These are phyloP conservation scores for Oxalis stricta DNA, from an alignment of 441 rosid species.

Conservation along the genomic window DNA sequence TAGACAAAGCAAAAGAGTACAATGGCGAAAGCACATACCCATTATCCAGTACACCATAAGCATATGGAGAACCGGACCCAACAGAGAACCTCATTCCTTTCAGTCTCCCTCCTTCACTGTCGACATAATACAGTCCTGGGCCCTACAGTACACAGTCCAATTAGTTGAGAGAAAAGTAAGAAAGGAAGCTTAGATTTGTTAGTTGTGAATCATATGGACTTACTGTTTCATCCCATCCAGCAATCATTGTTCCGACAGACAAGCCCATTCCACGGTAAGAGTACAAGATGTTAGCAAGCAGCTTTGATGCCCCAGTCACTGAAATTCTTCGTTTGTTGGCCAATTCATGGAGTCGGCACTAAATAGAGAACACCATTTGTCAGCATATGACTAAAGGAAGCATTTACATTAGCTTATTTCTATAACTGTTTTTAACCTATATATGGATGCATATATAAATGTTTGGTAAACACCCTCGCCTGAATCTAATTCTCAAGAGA, in stretches of 20 bases:
- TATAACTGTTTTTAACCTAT: too few species aligned
- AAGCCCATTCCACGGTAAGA: slow-evolving; percentile 98
- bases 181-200: not conserved
- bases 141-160: slow-evolving; percentile 36
- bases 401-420: not conserved
- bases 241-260: slow-evolving; percentile 97
- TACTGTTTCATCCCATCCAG: slow-evolving; percentile 99
- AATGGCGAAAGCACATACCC: slow-evolving; percentile 41
- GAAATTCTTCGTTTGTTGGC: slow-evolving; percentile 97
- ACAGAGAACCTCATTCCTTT: slow-evolving; percentile 91
- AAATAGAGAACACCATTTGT: slow-evolving; percentile 2
- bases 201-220: slow-evolving; percentile 1
- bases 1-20: not conserved
- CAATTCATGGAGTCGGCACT: slow-evolving; percentile 96
- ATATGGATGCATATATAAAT: too few species aligned
- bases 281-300: slow-evolving; percentile 89
- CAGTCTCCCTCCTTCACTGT: slow-evolving; percentile 96
- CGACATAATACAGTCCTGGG: slow-evolving; percentile 94
- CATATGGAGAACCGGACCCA: slow-evolving; percentile 98
- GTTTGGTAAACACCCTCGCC: too few species aligned
- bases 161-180: not conserved
- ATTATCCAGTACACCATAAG: slow-evolving; percentile 87
- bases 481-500: too few species aligned
- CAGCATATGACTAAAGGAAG: slow-evolving; percentile 8
- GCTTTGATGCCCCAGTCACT: slow-evolving; percentile 93